Evolutionary conservation across 2,329 filamentous ascomycete species (phyloP).

Genomic region (Calonectria fujianensis): DNA sequence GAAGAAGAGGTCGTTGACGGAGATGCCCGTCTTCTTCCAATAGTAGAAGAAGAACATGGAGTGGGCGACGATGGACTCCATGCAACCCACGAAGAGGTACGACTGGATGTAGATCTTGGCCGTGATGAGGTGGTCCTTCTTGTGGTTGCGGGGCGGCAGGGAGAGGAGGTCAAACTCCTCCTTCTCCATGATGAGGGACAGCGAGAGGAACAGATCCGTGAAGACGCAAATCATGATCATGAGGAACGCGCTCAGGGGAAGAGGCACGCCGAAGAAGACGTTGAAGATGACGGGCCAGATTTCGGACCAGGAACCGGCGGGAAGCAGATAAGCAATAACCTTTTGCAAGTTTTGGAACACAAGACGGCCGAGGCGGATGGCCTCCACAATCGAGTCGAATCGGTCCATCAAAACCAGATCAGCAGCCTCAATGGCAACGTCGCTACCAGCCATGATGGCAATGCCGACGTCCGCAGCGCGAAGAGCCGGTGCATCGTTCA

Average conservation of each 20-base stretch:
- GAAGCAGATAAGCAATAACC: slow-evolving; percentile 67
- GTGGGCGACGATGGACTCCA: slow-evolving; percentile 70
- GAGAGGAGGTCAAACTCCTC: slow-evolving; percentile 72
- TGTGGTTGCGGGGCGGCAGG: slow-evolving; percentile 70
- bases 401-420: slow-evolving; percentile 82
- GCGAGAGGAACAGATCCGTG: slow-evolving; percentile 71
- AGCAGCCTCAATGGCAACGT: slow-evolving; percentile 78
- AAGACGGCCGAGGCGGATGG: slow-evolving; percentile 69
- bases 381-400: slow-evolving; percentile 82
- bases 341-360: slow-evolving; percentile 66
- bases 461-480: slow-evolving; percentile 82
- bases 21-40: slow-evolving; percentile 68
- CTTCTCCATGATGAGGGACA: slow-evolving; percentile 73
- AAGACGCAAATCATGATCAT: slow-evolving; percentile 77
- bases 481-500: slow-evolving; percentile 80
- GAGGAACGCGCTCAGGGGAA: slow-evolving; percentile 70
- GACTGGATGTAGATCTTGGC: slow-evolving; percentile 70
- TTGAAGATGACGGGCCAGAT: slow-evolving; percentile 75
- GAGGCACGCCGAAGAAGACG: slow-evolving; percentile 73
- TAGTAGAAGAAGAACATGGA: slow-evolving; percentile 74
- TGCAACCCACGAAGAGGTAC: slow-evolving; percentile 71
- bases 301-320: slow-evolving; percentile 73
- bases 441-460: slow-evolving; percentile 77
- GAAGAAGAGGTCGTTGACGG: slow-evolving; percentile 68
- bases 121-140: slow-evolving; percentile 71